A percentile compares a stretch with the other conserved stretches of the same genome.
These are phyloP conservation scores for Acidomyces sp. DNA, from an alignment of 495 filamentous ascomycete genomes.

Conservation along the genomic window DNA sequence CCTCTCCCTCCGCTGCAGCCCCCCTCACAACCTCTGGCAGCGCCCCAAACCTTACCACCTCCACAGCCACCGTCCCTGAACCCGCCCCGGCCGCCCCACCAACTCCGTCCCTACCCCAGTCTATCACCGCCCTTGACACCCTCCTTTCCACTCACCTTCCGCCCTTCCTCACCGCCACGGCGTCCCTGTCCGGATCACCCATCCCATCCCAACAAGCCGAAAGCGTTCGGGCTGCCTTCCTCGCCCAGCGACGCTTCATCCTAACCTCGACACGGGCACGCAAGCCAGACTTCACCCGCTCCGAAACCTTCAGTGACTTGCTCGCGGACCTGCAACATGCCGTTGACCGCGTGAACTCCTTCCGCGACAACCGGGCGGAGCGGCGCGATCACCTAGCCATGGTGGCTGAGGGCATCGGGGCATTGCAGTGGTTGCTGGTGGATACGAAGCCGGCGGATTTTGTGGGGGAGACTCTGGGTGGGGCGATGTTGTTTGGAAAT, in stretches of 20 bases:
- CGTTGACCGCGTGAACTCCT: slow-evolving; percentile 58
- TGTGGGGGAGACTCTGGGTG: slow-evolving; percentile 60
- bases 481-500: slow-evolving; percentile 85
- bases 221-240: slow-evolving; percentile 54
- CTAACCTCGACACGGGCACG: slow-evolving; percentile 79
- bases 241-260: slow-evolving; percentile 74
- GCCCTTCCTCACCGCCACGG: slow-evolving; percentile 65
- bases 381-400: slow-evolving; percentile 67
- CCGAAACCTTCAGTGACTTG: slow-evolving; percentile 50
- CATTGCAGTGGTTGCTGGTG: slow-evolving; percentile 72
- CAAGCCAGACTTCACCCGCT: slow-evolving; percentile 64
- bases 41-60: not conserved
- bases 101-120: slow-evolving; percentile 48
- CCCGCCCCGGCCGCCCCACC: slow-evolving; percentile 39
- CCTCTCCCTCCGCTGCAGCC: slow-evolving; percentile 26
- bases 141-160: slow-evolving; percentile 64
- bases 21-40: not conserved
- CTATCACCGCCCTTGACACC: slow-evolving; percentile 72
- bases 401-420: slow-evolving; percentile 77
- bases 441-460: slow-evolving; percentile 69
- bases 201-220: slow-evolving; percentile 66
- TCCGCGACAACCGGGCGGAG: slow-evolving; percentile 64
- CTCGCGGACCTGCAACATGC: slow-evolving; percentile 71
- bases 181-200: slow-evolving; percentile 60
- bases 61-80: not conserved